phyloP scores from a whole-genome alignment of 257 asterid genomes.

The Solanum tarapatanum region DNA sequence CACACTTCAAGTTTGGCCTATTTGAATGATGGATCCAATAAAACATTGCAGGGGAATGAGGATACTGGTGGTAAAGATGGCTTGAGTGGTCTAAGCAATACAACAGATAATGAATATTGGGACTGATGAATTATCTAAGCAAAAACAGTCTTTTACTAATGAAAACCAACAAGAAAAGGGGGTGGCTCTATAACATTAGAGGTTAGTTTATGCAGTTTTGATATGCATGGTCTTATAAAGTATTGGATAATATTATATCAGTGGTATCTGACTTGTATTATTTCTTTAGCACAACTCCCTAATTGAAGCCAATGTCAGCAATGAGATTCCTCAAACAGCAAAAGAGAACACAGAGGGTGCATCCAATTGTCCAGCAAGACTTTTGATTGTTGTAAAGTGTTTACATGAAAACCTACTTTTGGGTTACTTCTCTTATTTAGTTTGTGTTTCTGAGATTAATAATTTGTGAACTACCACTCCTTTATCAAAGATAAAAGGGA shows the following conservation, averaged over 20 bases:
- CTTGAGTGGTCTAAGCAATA: background rate
- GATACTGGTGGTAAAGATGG: constrained; percentile 1
- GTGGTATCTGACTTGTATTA: background rate
- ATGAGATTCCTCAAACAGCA: background rate
- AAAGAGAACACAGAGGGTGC: constrained; percentile 6
- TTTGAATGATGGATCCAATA: background rate
- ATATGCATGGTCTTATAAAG: background rate
- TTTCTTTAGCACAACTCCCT: constrained; percentile 6
- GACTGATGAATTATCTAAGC: constrained; percentile 8
- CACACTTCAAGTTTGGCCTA: background rate
- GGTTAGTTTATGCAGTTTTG: constrained; percentile 7
- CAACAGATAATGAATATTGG: background rate
- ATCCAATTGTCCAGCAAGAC: background rate
- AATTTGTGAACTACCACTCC: background rate
- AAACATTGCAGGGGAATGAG: constrained; percentile 14
- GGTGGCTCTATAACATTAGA: constrained; percentile 12
- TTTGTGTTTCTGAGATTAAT: background rate
- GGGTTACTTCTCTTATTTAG: background rate
- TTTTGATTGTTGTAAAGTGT: background rate
- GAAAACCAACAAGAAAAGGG: constrained; percentile 5
- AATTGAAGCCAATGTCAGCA: constrained; percentile 3
- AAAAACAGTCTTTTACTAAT: background rate
- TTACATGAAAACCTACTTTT: background rate
- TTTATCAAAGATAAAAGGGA: background rate
- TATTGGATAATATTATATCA: background rate